phyloP scores from a whole-genome alignment of 192 early-diverging fungal genomes.

The Geranomyces variabilis region DNA sequence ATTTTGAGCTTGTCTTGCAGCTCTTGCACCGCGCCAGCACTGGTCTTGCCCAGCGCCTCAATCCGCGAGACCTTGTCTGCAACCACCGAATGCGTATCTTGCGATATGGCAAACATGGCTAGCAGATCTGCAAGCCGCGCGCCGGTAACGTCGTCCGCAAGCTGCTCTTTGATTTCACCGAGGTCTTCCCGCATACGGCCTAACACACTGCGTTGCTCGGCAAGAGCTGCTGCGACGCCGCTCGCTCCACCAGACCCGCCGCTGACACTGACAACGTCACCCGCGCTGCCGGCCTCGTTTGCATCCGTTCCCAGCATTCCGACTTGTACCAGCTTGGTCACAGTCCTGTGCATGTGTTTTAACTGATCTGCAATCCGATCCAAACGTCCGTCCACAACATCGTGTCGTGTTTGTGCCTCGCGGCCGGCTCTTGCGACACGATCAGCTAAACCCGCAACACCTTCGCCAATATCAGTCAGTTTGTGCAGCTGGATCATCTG shows the following conservation, averaged over 20 bases:
- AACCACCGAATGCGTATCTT: constrained; percentile 22
- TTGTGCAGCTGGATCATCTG: constrained; percentile 29
- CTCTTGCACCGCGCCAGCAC: not conserved
- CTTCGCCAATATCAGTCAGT: constrained; percentile 26
- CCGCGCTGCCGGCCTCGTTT: not conserved
- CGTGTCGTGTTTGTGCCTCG: constrained; percentile 25
- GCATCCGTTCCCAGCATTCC: constrained; percentile 19
- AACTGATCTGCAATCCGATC: constrained; percentile 24
- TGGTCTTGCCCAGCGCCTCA: not conserved
- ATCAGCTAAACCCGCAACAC: constrained; percentile 16
- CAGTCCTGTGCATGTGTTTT: constrained; percentile 29
- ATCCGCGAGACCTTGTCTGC: constrained; percentile 16
- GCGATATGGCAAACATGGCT: constrained; percentile 30
- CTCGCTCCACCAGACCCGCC: not conserved
- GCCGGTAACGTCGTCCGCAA: constrained; percentile 23
- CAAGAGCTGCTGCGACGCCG: not conserved
- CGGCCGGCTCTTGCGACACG: constrained; percentile 15
- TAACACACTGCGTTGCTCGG: constrained; percentile 15
- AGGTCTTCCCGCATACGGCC: constrained; percentile 15
- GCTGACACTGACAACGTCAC: not conserved
- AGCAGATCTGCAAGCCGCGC: constrained; percentile 21
- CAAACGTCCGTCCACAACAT: constrained; percentile 30
- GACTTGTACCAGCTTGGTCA: constrained; percentile 28
- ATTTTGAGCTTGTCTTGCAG: not conserved
- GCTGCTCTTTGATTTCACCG: constrained; percentile 25